phyloP scores from a whole-genome alignment of 805 yeast genomes.

The Kazachstania martiniae region DNA sequence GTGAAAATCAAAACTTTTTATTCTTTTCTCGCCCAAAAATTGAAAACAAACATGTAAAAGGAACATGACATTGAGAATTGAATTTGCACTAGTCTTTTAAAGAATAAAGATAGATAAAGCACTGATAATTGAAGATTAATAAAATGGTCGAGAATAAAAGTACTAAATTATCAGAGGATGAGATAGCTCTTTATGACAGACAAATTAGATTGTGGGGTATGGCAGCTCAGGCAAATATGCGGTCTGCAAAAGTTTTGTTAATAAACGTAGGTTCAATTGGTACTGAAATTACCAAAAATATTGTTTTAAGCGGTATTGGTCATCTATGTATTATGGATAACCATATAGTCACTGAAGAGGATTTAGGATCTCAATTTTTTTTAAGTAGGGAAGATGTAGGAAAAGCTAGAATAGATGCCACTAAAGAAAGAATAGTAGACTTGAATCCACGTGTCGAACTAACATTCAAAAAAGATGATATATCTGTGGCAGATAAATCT shows the following conservation, averaged over 20 bases:
- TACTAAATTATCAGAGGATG: constrained; percentile 41
- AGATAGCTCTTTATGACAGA: constrained; percentile 84
- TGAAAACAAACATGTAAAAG: too few relatives aligned
- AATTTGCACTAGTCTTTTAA: too few relatives aligned
- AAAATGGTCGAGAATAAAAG: too few relatives aligned
- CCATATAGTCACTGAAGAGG: constrained; percentile 43
- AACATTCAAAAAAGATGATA: constrained; percentile 32
- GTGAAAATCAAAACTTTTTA: too few relatives aligned
- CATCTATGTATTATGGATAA: constrained; percentile 59
- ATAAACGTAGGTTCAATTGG: constrained; percentile 71
- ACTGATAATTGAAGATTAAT: too few relatives aligned
- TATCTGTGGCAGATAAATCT: constrained; percentile 15
- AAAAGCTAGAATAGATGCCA: constrained; percentile 40
- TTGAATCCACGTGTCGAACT: constrained; percentile 73
- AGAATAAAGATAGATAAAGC: too few relatives aligned
- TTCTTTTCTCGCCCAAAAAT: too few relatives aligned
- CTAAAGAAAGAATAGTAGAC: constrained; percentile 47
- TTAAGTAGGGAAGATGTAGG: constrained; percentile 49
- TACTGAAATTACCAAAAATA: constrained; percentile 71
- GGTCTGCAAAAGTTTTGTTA: constrained; percentile 59
- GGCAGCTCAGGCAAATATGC: constrained; percentile 72
- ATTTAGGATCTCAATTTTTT: constrained; percentile 68
- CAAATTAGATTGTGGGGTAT: constrained; percentile 95
- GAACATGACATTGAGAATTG: too few relatives aligned
- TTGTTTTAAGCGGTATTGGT: constrained; percentile 84